Conservation (phyloP, 768 basidiomycete genomes). For the Tubosaeta sp. region DNA sequence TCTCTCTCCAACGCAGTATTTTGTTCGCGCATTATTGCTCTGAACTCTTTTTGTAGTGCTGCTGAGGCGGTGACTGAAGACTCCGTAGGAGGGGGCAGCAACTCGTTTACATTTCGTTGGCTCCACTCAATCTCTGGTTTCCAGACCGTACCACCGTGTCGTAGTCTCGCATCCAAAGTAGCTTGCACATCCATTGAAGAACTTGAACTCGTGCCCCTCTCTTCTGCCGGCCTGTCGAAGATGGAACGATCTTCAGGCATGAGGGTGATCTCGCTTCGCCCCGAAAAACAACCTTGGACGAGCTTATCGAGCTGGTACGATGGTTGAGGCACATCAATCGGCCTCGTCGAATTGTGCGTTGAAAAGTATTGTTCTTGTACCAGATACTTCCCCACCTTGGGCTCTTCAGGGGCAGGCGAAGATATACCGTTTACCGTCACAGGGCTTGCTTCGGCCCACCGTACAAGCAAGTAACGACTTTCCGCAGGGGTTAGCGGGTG, state of each 20-base stretch:
- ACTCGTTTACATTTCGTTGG: neutral
- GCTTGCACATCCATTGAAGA: neutral
- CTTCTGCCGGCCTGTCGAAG: neutral
- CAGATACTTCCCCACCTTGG: neutral
- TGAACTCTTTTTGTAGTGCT: neutral
- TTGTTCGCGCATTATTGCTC: neutral
- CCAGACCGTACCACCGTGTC: neutral
- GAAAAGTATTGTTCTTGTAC: neutral
- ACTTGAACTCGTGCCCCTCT: neutral
- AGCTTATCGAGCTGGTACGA: neutral
- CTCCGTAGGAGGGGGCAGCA: neutral
- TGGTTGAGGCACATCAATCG: neutral
- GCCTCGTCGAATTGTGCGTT: neutral
- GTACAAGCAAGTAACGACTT: neutral
- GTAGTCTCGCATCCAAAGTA: neutral
- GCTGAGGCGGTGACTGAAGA: neutral
- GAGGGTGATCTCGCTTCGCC: conserved; percentile 30
- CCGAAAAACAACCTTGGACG: conserved; percentile 34
- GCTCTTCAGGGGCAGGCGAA: neutral
- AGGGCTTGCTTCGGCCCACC: neutral
- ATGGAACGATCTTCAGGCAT: neutral
- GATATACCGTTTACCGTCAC: neutral
- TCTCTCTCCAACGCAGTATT: neutral
- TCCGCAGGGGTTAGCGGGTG: neutral
- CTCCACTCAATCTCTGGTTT: neutral